Evolutionary conservation across 768 basidiomycete genomes (phyloP), one percentile per base, ranked within the genome.

Genomic region (Suillus tomentosus): DNA sequence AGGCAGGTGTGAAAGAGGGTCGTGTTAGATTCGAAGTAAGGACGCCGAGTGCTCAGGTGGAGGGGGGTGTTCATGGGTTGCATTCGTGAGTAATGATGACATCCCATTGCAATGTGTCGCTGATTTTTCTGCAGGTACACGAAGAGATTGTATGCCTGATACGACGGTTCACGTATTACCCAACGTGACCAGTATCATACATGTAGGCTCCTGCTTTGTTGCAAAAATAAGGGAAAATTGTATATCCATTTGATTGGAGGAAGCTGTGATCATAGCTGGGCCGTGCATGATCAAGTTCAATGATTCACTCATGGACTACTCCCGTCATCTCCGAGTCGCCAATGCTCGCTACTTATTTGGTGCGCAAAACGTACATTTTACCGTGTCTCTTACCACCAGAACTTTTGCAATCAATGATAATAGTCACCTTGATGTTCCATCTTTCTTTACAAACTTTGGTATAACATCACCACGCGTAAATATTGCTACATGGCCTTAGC

Each of bases 61-160:
- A 97, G 78, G 96, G 96, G 57, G 94, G 94, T 48, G 96, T 98
- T 13, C 94, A 97, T 80, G 95, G 96, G 5, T 78, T 98, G 66
- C 93, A 98, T 80, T 96, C 94, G 86, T 96, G 79, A 83, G 90
- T 87, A 66, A 59, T 37, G 68, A 66, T 72, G 14, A 17, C 17
- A 15, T 56, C 53, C 19, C 53, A 31, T 7, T 54, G 37, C 56
- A 24, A 37, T 8, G 37, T n/a, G 53, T 36, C 14, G 22, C n/a
- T 68, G 56, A 31, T 22, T 60, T 60, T 66, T 57, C 8, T 22
- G 14, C 69, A 86, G 85, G 65, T 87, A 87, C 68, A 87, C 84
- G 19, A 87, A 86, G 77, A 75, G 86, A 61, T 73, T 87, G 61
- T 87, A 81, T 70, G 79, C 84, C 47, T 81, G 67, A 74, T 37